phyloP scores from a whole-genome alignment of 805 yeast genomes.

The Yarrowia osloensis region DNA sequence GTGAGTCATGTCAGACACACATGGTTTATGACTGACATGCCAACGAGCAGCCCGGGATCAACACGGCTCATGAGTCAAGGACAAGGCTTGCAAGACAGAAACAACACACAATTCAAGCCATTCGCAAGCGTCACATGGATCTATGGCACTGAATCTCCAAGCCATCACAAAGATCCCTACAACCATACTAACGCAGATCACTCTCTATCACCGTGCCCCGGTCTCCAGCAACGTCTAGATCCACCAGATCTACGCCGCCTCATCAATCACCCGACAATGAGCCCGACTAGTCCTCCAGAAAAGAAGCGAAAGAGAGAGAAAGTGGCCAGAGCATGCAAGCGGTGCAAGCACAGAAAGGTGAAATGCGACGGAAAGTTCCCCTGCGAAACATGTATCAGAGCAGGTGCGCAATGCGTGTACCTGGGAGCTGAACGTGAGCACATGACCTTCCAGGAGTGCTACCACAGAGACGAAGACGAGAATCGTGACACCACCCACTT shows the following conservation, averaged over 20 bases:
- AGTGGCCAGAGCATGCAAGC: conserved; percentile 57
- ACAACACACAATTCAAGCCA: too few relatives aligned
- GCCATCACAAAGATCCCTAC: too few relatives aligned
- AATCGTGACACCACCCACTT: background rate
- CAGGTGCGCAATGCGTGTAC: conserved; percentile 37
- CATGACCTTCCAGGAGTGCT: conserved; percentile 29
- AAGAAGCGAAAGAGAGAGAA: conserved; percentile 24
- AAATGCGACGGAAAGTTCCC: conserved; percentile 60
- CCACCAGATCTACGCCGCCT: background rate
- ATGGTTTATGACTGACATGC: too few relatives aligned
- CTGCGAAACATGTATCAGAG: conserved; percentile 51
- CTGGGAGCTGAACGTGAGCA: conserved; percentile 23
- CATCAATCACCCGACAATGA: background rate
- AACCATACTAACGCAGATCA: background rate
- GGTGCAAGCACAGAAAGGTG: conserved; percentile 57
- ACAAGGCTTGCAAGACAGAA: too few relatives aligned
- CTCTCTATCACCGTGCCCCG: too few relatives aligned
- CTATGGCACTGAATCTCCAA: too few relatives aligned
- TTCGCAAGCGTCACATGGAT: too few relatives aligned
- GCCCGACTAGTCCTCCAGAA: conserved; percentile 13
- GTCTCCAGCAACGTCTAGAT: background rate
- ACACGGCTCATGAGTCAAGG: too few relatives aligned
- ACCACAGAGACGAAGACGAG: conserved; percentile 16
- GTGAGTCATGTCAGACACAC: background rate
- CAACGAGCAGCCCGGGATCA: too few relatives aligned